These are phyloP conservation scores for Coprinopsis marcescibilis DNA, from an alignment of 768 basidiomycete genomes.

Conservation along the genomic window DNA sequence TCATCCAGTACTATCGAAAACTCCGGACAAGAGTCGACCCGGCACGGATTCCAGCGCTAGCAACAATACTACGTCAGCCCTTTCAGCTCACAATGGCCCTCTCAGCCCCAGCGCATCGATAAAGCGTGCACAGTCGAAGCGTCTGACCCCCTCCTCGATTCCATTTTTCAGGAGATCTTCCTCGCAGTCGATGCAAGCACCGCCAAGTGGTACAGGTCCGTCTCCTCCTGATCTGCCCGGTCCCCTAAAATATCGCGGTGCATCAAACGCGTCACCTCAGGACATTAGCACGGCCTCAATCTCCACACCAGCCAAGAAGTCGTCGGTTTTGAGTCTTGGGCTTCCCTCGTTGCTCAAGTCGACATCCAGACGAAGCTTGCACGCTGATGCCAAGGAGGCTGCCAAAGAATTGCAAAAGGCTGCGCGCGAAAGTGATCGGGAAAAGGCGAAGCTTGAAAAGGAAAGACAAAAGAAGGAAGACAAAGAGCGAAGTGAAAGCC, in stretches of 20 bases:
- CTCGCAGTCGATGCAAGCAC: conserved; percentile 77
- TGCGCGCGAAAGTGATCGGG: conserved; percentile 45
- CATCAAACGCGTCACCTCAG: conserved; percentile 48
- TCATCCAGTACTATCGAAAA: conserved; percentile 45
- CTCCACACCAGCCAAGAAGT: conserved; percentile 64
- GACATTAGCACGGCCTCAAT: conserved; percentile 49
- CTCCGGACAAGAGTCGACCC: conserved; percentile 67
- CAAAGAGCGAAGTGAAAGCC: conserved; percentile 85
- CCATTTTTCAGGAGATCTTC: conserved; percentile 92
- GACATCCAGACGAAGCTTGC: conserved; percentile 74
- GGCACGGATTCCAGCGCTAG: conserved; percentile 75
- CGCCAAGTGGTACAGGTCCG: conserved; percentile 36
- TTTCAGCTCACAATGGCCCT: conserved; percentile 51
- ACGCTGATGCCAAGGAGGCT: conserved; percentile 59
- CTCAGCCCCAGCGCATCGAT: conserved; percentile 70
- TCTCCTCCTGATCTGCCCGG: conserved; percentile 46
- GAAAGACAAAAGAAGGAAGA: conserved; percentile 67
- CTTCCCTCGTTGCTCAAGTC: conserved; percentile 83
- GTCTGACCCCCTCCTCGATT: conserved; percentile 87
- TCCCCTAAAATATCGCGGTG: conserved; percentile 35
- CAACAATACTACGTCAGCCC: conserved; percentile 49
- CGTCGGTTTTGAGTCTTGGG: conserved; percentile 76
- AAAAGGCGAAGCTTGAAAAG: conserved; percentile 39
- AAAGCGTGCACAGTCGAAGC: conserved; percentile 65
- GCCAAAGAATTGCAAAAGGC: conserved; percentile 36